phyloP scores from a whole-genome alignment of 2,329 filamentous ascomycete genomes.

The Ophiostoma populinum region DNA sequence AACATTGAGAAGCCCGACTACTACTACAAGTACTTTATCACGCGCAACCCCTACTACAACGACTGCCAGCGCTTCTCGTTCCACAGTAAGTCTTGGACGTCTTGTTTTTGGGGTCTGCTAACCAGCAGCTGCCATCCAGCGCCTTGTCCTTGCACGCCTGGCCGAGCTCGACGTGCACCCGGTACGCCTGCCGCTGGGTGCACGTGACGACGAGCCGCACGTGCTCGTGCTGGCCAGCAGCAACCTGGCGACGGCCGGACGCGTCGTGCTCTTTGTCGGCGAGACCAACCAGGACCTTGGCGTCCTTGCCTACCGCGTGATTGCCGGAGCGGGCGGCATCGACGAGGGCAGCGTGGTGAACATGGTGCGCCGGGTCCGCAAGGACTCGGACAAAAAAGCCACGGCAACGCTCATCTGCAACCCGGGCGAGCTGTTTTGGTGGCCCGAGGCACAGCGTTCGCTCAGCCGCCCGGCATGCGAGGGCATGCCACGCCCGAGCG shows the following conservation, averaged over 20 bases:
- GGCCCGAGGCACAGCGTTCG: slow-evolving; percentile 40
- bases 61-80: slow-evolving; percentile 56
- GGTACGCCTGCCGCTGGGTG: slow-evolving; percentile 42
- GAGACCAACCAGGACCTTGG: slow-evolving; percentile 57
- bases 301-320: slow-evolving; percentile 51
- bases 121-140: slow-evolving; percentile 39
- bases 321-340: slow-evolving; percentile 47
- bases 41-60: slow-evolving; percentile 61
- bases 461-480: slow-evolving; percentile 42
- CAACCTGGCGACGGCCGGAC: slow-evolving; percentile 36
- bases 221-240: slow-evolving; percentile 48
- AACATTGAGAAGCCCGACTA: slow-evolving; percentile 47
- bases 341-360: slow-evolving; percentile 52
- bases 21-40: slow-evolving; percentile 60
- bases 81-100: slow-evolving; percentile 37
- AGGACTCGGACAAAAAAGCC: slow-evolving; percentile 1
- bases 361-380: slow-evolving; percentile 25
- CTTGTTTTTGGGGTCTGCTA: neutral
- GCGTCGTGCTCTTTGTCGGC: slow-evolving; percentile 59
- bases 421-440: slow-evolving; percentile 61
- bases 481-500: slow-evolving; percentile 41
- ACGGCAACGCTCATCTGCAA: slow-evolving; percentile 58
- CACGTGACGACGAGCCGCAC: slow-evolving; percentile 31
- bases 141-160: slow-evolving; percentile 45
- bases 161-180: slow-evolving; percentile 39